Evolutionary conservation across 2,329 filamentous ascomycete genomes (phyloP).

Genomic region (Stemphylium beticola): DNA sequence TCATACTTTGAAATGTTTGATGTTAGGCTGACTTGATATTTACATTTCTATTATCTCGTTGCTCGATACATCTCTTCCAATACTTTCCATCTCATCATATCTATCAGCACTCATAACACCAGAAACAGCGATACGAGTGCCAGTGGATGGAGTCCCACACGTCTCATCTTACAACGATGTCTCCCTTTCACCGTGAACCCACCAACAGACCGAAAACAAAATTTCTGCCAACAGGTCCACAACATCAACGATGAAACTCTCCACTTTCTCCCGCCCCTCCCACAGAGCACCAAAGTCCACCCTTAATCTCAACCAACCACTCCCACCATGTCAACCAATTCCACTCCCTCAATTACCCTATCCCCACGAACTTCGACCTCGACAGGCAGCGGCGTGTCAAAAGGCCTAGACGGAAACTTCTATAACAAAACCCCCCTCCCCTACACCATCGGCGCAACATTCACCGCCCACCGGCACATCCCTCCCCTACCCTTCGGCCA

Average conservation of each 20-base stretch:
- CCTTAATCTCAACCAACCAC: background rate
- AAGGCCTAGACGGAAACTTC: background rate
- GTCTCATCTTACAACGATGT: too few species aligned
- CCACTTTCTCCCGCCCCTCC: too few species aligned
- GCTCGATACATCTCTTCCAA: too few species aligned
- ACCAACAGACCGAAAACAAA: background rate
- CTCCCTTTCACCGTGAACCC: background rate
- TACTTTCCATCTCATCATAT: too few species aligned
- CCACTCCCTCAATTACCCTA: too few species aligned
- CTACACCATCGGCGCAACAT: slow-evolving; percentile 3
- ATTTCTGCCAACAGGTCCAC: too few species aligned
- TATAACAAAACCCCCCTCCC: slow-evolving; percentile 1
- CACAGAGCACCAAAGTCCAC: background rate
- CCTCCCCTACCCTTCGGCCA: slow-evolving; percentile 7
- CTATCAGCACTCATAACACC: too few species aligned
- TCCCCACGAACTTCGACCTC: too few species aligned
- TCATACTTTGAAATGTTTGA: background rate
- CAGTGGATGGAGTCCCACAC: too few species aligned
- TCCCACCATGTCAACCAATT: background rate
- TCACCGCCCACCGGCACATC: slow-evolving; percentile 5
- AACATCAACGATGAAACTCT: too few species aligned
- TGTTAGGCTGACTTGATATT: background rate
- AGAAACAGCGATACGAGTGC: too few species aligned
- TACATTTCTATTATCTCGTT: too few species aligned
- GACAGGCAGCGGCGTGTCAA: background rate